phyloP scores from a whole-genome alignment of 208 protist genomes.

The Balamuthia mandrillaris region DNA sequence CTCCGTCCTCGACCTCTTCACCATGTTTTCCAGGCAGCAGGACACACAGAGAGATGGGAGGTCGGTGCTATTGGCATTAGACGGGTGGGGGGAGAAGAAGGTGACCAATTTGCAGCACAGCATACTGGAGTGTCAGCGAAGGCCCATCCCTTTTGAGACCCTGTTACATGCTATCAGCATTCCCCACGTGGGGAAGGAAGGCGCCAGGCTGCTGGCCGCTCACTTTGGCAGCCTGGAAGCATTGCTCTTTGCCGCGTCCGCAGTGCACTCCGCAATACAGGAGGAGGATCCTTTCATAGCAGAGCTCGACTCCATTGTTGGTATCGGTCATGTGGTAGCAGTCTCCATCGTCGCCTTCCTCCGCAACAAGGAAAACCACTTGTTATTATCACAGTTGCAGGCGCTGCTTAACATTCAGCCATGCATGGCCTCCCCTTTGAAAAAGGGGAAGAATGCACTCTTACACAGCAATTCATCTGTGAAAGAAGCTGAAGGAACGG shows the following conservation, averaged over 20 bases:
- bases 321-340: neutral
- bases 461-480: too few relatives aligned
- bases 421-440: too few relatives aligned
- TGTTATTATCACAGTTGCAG: too few relatives aligned
- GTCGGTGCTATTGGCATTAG: neutral
- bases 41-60: neutral
- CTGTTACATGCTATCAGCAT: conserved; percentile 40
- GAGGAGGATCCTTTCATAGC: neutral
- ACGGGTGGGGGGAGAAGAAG: conserved; percentile 41
- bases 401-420: too few relatives aligned
- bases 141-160: too few relatives aligned
- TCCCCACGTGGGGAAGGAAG: conserved; percentile 40
- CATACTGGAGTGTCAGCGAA: too few relatives aligned
- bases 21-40: neutral
- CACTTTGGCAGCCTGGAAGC: neutral
- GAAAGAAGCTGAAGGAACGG: too few relatives aligned
- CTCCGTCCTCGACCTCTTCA: neutral
- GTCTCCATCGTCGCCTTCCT: neutral
- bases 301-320: neutral
- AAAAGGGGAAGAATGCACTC: too few relatives aligned
- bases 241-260: neutral
- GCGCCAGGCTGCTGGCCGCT: neutral
- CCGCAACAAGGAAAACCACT: neutral
- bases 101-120: conserved; percentile 36
- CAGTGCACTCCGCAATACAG: too few relatives aligned